Evolutionary conservation across 148 eudicot genomes (phyloP), one percentile per base, ranked within the genome.

Genomic region (Rhododendron kiyosumense): DNA sequence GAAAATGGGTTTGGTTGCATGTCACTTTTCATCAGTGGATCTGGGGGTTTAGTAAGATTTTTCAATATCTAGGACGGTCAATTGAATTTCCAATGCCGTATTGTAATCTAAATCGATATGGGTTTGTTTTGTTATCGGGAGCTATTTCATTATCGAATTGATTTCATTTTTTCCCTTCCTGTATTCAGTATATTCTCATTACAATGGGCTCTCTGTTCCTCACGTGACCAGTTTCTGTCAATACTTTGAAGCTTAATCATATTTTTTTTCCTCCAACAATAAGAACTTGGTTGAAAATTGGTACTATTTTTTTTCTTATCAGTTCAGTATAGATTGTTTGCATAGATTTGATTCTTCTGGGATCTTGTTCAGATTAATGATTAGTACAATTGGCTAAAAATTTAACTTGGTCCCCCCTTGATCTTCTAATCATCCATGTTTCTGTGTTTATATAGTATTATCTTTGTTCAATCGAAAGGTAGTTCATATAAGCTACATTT

Each of bases 1-100:
- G 81, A 76, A 84, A 52, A 32, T 46, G 81, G 81, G 43, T 76
- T 54, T 75, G 18, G 51, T 69, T 84, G 86, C 81, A 84, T 75
- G 81, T 24, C 34, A 65, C 52, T 84, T 76, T 84, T 54, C 3
- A 18, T 24, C 26, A 52, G 24, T n/a, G 51, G 81, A 75, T 51
- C 69, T 84, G 73, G 49, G 17, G 51, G 30, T 54, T 84, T 73
- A 84, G 2, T 30, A 4, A 2, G 79, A 20, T 36, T 84, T 76
- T 54, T 30, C 51, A 30, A 24, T 32, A 52, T 52, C 51, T 54
- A 67, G 24, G 86, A 75, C 18, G 14, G 34, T 84, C 36, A 20
- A 52, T 36, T 49, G 71, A 38, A 20, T 52, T 52, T 84, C n/a
- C 20, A 59, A n/a, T 52, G 52, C 49, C 11, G 15, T 15, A 75